These are phyloP conservation scores for Ilyonectria mors-panacis DNA, from an alignment of 2,329 filamentous ascomycete species.

Conservation along the genomic window DNA sequence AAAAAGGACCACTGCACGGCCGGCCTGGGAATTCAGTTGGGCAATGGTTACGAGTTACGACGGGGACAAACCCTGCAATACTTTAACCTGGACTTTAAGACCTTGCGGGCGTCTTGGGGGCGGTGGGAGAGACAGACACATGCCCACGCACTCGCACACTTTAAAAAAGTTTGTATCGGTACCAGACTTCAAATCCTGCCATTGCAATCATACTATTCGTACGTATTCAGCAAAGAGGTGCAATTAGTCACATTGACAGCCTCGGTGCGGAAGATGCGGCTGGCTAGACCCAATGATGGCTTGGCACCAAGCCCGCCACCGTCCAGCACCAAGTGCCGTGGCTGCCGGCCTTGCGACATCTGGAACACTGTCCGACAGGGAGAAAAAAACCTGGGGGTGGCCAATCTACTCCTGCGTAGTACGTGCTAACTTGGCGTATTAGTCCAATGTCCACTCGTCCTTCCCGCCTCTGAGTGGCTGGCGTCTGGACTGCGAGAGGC, in stretches of 20 bases:
- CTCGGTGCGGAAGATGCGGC: constrained; percentile 47
- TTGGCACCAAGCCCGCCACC: constrained; percentile 39
- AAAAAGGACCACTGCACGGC: constrained; percentile 10
- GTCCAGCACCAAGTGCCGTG: constrained; percentile 49
- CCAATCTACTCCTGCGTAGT: constrained; percentile 18
- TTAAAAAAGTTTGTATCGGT: background rate
- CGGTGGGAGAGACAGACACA: background rate
- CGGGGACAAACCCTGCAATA: constrained; percentile 21
- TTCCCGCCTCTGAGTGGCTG: background rate
- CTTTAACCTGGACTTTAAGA: constrained; percentile 6
- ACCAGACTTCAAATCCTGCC: background rate
- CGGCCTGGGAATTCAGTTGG: constrained; percentile 24
- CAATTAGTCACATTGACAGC: constrained; percentile 1
- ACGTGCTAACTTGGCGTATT: background rate
- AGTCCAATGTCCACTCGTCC: background rate
- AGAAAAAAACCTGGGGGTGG: constrained; percentile 27
- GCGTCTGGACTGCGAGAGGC: background rate
- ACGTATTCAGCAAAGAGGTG: background rate
- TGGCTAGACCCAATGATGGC: constrained; percentile 42
- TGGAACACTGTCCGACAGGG: constrained; percentile 23
- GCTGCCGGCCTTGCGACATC: constrained; percentile 45
- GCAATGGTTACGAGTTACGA: background rate
- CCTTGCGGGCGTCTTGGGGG: background rate
- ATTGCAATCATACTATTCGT: no score
- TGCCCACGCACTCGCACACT: background rate